Conservation (phyloP, 1,284 basidiomycete species). For the Porogramme epimiltina region DNA sequence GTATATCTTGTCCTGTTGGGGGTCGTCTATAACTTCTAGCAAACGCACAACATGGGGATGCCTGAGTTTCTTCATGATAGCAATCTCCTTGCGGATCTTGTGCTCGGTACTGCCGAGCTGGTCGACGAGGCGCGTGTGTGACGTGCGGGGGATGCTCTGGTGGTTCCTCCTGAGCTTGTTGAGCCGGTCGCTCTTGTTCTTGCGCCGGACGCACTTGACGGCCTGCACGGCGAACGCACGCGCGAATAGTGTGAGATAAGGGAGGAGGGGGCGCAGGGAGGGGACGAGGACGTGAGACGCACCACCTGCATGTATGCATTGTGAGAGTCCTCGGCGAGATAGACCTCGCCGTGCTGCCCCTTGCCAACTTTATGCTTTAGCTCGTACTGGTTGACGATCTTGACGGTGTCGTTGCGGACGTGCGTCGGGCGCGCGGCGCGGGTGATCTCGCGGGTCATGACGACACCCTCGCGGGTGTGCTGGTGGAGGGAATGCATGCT, state of each 20-base stretch:
- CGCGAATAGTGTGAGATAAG: not conserved
- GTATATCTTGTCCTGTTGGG: slow-evolving; percentile 87
- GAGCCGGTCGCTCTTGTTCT: slow-evolving; percentile 58
- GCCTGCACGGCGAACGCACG: slow-evolving; percentile 49
- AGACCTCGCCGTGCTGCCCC: slow-evolving; percentile 84
- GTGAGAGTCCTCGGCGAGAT: slow-evolving; percentile 63
- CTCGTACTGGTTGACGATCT: slow-evolving; percentile 81
- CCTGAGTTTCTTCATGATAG: slow-evolving; percentile 95
- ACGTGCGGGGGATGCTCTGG: slow-evolving; percentile 49
- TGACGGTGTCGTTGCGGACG: slow-evolving; percentile 13
- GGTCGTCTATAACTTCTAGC: slow-evolving; percentile 95
- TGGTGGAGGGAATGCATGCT: slow-evolving; percentile 21
- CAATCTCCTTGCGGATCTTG: slow-evolving; percentile 89
- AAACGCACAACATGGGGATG: slow-evolving; percentile 93
- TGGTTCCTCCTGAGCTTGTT: slow-evolving; percentile 58
- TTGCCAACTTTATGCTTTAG: slow-evolving; percentile 71
- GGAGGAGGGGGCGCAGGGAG: not conserved
- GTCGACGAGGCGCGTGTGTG: slow-evolving; percentile 58
- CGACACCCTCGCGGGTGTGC: slow-evolving; percentile 40
- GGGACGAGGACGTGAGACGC: slow-evolving; percentile 23
- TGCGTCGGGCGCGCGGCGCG: slow-evolving; percentile 2
- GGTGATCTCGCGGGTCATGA: slow-evolving; percentile 58
- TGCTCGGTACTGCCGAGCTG: slow-evolving; percentile 72
- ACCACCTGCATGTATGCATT: slow-evolving; percentile 41
- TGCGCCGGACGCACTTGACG: slow-evolving; percentile 80